These are phyloP conservation scores for Fomitopsis schrenkii DNA, from an alignment of 1,284 basidiomycete species.

Conservation along the genomic window DNA sequence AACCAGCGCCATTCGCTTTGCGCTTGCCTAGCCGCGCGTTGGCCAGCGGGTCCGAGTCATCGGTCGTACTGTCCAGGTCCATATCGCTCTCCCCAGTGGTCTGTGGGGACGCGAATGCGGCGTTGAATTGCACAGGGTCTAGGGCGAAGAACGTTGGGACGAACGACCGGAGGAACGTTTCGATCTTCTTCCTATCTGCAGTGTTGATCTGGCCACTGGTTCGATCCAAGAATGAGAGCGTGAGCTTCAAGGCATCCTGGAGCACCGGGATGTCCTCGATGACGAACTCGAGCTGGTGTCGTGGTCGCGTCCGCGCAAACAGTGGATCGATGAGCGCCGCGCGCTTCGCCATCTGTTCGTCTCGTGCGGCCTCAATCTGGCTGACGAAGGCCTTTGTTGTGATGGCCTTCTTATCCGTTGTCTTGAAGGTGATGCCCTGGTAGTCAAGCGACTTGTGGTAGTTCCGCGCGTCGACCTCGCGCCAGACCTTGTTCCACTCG, in stretches of 20 bases:
- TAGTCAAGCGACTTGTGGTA: constrained; percentile 93
- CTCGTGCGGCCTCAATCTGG: constrained; percentile 87
- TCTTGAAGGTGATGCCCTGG: constrained; percentile 90
- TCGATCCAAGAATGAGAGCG: constrained; percentile 90
- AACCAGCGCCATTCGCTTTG: constrained; percentile 35
- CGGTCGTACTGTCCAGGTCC: constrained; percentile 41
- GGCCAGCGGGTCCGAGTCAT: constrained; percentile 46
- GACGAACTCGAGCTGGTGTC: constrained; percentile 80
- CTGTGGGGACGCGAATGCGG: constrained; percentile 50
- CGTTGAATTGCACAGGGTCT: constrained; percentile 68
- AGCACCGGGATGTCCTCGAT: constrained; percentile 77
- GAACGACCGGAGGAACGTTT: constrained; percentile 81
- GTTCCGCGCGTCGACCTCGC: constrained; percentile 93
- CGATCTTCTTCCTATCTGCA: constrained; percentile 78
- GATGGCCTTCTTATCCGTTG: constrained; percentile 88
- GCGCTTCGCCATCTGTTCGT: constrained; percentile 82
- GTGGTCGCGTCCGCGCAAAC: constrained; percentile 65
- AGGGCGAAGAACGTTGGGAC: constrained; percentile 71
- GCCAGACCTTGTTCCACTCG: constrained; percentile 99
- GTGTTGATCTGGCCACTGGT: constrained; percentile 72
- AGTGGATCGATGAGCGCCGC: constrained; percentile 75
- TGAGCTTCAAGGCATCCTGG: constrained; percentile 85
- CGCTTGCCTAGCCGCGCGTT: constrained; percentile 32
- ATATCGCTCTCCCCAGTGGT: constrained; percentile 45
- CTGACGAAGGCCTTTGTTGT: constrained; percentile 81